These are phyloP conservation scores for Cucumis melo DNA, from an alignment of 306 rosid genomes.

Conservation along the genomic window DNA sequence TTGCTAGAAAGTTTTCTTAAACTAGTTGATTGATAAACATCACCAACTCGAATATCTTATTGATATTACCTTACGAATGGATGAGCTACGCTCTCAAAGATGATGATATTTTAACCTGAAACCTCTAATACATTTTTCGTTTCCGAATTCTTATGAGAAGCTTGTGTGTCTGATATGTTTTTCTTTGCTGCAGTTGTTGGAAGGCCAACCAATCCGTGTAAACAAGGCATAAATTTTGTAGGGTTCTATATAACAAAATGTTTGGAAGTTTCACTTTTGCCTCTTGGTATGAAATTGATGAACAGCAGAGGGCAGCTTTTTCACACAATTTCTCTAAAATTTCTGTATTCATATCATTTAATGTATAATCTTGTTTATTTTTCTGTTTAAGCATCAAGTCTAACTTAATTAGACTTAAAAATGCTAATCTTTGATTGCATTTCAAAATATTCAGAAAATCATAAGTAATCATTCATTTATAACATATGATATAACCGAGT, in stretches of 20 bases:
- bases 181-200: constrained; percentile 50
- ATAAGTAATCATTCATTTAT: neutral
- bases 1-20: neutral
- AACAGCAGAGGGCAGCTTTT: neutral
- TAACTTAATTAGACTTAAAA: neutral
- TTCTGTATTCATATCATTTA: neutral
- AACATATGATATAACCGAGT: neutral
- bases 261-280: neutral
- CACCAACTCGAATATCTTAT: neutral
- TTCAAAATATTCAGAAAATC: neutral
- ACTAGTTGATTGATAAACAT: neutral
- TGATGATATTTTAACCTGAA: neutral
- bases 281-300: neutral
- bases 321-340: neutral
- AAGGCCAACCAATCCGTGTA: constrained; percentile 75
- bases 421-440: neutral
- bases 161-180: neutral
- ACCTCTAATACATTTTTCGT: neutral
- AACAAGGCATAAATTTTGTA: constrained; percentile 43
- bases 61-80: neutral
- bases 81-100: neutral
- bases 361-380: neutral
- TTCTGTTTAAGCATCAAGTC: neutral
- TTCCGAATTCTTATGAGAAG: neutral
- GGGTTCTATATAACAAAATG: neutral